Evolutionary conservation across 2,329 filamentous ascomycete species (phyloP), one percentile per base, ranked within the genome.

Genomic region (Paraphoma sp.): DNA sequence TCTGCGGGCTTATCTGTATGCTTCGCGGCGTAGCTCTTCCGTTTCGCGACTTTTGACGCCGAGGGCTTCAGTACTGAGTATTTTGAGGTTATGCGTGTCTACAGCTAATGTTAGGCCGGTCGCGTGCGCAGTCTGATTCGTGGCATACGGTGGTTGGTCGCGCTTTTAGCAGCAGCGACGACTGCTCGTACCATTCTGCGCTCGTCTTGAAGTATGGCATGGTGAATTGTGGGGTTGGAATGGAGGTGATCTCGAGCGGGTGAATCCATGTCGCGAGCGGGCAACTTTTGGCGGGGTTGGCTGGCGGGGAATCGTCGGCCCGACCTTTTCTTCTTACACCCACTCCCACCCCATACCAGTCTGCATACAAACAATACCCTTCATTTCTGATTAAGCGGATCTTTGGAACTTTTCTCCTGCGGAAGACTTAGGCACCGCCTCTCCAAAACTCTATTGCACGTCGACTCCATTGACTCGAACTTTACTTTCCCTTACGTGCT

Each of bases 31-130:
- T 72, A 75, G 45, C 69, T 70, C 60, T 72, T 60, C 53, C 72
- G 72, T 59, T 75, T 76, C 43, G 62, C 60, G 52, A 70, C 70
- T 57, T 76, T 73, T 44, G 69, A 64, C 46, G 70, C 47, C 9
- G 65, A 67, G 14, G 74, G 75, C 45, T 83, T 81, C 33, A 82
- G 80, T 75, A 94, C 87, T 74, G 87, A 89, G 86, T 98, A 99
- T 83, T 91, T 93, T 62, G 93, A 97, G 65, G 92, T 96, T 80
- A 98, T 92, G 72, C 88, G 87, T 46, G 94, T 93, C 93, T 97
- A 71, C 17, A 29, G 38, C 23, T 14, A 2, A 12, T 30, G 42
- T 68, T 57, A 67, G 55, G 47, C 46, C 17, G 31, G 52, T 63
- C 44, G 55, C 45, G 54, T 56, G 58, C 49, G 55, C 53, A 48